phyloP scores from a whole-genome alignment of 2,329 filamentous ascomycete species.

The Monilinia vaccinii-corymbosi region DNA sequence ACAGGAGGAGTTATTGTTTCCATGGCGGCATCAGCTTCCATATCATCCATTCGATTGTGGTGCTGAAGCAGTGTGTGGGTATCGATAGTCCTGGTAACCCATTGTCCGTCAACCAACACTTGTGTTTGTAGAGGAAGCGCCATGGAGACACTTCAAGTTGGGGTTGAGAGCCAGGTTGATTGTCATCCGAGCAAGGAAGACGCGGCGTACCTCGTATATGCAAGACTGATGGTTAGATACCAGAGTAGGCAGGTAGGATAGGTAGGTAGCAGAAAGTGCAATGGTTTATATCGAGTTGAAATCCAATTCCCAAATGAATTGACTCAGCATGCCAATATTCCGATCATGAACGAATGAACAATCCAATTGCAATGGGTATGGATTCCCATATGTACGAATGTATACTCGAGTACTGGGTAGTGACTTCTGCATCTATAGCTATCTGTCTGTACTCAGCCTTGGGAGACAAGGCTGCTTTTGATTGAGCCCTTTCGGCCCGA shows the following conservation, averaged over 20 bases:
- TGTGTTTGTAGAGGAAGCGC: constrained; percentile 24
- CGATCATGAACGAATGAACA: not conserved
- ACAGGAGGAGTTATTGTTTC: constrained; percentile 36
- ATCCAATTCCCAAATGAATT: too few species aligned
- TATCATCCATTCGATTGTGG: constrained; percentile 27
- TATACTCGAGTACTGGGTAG: not conserved
- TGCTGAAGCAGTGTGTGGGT: constrained; percentile 35
- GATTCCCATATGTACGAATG: too few species aligned
- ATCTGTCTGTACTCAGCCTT: constrained; percentile 11
- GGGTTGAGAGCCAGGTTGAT: not conserved
- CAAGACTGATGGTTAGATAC: not conserved
- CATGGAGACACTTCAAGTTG: constrained; percentile 15
- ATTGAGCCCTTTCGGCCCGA: constrained; percentile 8
- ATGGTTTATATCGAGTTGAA: not conserved
- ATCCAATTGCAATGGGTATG: too few species aligned
- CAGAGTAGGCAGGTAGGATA: too few species aligned
- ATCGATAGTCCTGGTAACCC: constrained; percentile 31
- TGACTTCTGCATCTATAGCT: too few species aligned
- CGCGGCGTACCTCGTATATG: constrained; percentile 2
- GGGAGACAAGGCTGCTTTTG: constrained; percentile 13
- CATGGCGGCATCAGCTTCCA: constrained; percentile 27
- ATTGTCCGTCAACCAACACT: constrained; percentile 28
- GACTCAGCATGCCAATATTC: not conserved
- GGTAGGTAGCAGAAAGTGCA: not conserved
- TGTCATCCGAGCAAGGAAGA: not conserved